Evolutionary conservation across 2,329 filamentous ascomycete genomes (phyloP).

Genomic region (Fonsecaea nubica): DNA sequence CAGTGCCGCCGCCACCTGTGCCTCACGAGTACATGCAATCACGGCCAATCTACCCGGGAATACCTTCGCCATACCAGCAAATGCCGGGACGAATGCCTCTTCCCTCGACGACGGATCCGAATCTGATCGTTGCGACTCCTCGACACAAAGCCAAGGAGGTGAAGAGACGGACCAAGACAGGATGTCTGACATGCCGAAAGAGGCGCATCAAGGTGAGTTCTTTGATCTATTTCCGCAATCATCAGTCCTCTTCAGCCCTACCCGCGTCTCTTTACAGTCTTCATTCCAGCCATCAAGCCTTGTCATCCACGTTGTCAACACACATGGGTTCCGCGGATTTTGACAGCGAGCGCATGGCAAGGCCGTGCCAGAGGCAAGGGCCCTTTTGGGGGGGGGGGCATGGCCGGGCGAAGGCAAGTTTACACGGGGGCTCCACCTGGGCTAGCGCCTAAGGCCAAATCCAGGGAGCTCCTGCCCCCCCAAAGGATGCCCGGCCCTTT

Average conservation of each 20-base stretch:
- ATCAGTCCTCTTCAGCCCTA: conserved; percentile 19
- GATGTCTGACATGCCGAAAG: conserved; percentile 70
- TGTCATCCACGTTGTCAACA: conserved; percentile 4
- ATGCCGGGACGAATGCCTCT: conserved; percentile 37
- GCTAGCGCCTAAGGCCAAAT: conserved; percentile 25
- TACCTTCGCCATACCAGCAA: conserved; percentile 35
- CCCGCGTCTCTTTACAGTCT: not conserved
- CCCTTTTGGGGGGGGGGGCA: conserved; percentile 2
- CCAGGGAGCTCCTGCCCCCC: conserved; percentile 17
- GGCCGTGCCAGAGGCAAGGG: conserved; percentile 4
- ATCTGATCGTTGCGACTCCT: conserved; percentile 36
- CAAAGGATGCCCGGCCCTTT: conserved; percentile 18
- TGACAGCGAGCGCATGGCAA: conserved; percentile 19
- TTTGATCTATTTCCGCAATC: conserved; percentile 23
- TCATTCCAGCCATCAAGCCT: not conserved
- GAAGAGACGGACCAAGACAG: conserved; percentile 75
- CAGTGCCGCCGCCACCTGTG: conserved; percentile 32
- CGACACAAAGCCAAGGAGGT: conserved; percentile 72
- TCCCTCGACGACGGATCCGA: conserved; percentile 38
- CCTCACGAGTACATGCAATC: conserved; percentile 36
- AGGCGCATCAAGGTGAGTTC: conserved; percentile 73
- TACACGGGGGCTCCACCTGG: conserved; percentile 35
- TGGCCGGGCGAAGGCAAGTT: conserved; percentile 26
- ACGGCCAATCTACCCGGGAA: conserved; percentile 37
- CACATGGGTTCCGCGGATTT: conserved; percentile 1